Evolutionary conservation across 345 rosid species (phyloP).

Genomic region (Lepidium aucheri): DNA sequence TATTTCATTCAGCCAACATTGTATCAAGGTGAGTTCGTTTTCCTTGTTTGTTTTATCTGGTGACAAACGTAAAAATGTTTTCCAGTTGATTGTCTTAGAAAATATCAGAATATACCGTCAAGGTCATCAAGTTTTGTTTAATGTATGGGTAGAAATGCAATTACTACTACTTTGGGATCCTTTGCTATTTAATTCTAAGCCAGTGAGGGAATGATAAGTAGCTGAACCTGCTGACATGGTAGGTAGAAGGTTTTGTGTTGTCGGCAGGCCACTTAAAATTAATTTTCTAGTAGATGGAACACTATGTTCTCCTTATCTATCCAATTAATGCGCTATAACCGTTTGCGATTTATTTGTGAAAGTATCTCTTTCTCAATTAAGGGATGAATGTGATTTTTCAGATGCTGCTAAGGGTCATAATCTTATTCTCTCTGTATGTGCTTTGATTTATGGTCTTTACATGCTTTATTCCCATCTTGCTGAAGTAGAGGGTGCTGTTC

Average conservation of each 20-base stretch:
- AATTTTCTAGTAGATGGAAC: background rate
- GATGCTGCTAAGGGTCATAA: background rate
- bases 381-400: background rate
- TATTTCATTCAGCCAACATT: constrained; percentile 96
- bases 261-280: background rate
- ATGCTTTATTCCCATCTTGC: constrained; percentile 2
- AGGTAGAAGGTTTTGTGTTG: constrained; percentile 8
- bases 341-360: background rate
- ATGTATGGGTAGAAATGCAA: constrained; percentile 16
- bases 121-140: constrained; percentile 11
- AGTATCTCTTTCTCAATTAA: background rate
- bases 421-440: background rate
- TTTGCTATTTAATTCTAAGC: constrained; percentile 16
- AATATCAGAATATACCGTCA: background rate
- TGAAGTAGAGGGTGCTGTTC: background rate
- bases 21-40: constrained; percentile 66
- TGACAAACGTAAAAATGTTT: background rate
- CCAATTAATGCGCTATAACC: background rate
- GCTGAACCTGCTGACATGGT: constrained; percentile 7
- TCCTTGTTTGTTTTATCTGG: constrained; percentile 7
- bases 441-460: background rate
- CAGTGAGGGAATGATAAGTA: background rate
- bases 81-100: background rate
- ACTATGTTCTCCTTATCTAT: background rate
- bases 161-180: constrained; percentile 9